Conservation (phyloP, 352 stramenopile species). For the Phytophthora capsici region DNA sequence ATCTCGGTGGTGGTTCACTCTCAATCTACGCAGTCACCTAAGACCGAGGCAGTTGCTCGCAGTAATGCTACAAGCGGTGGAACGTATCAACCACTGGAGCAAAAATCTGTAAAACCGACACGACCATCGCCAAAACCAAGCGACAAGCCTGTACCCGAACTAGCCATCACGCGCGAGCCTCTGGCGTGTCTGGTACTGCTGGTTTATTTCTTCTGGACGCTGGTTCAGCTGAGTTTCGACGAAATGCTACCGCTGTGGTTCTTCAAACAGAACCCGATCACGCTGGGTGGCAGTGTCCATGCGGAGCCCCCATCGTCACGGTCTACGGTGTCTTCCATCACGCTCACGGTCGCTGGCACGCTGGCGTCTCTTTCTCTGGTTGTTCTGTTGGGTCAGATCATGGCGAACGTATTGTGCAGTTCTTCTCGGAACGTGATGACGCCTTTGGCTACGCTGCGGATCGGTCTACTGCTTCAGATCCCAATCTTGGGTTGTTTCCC, state of each 20-base stretch:
- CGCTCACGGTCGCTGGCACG: conserved; percentile 59
- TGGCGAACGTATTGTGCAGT: conserved; percentile 58
- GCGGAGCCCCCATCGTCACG: conserved; percentile 40
- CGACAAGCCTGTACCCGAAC: conserved; percentile 41
- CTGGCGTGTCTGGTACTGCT: conserved; percentile 70
- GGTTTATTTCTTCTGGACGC: conserved; percentile 75
- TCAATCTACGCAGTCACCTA: conserved; percentile 37
- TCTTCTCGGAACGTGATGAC: conserved; percentile 69
- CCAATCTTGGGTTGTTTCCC: conserved; percentile 73
- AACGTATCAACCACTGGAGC: conserved; percentile 40
- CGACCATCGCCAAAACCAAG: conserved; percentile 21
- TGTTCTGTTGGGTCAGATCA: conserved; percentile 60
- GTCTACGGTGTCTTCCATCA: conserved; percentile 60
- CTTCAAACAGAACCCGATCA: conserved; percentile 69
- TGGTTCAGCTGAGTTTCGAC: conserved; percentile 81
- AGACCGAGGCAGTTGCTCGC: conserved; percentile 52
- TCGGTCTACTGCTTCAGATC: conserved; percentile 82
- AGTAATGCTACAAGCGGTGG: conserved; percentile 18
- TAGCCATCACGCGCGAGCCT: conserved; percentile 72
- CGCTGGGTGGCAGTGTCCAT: conserved; percentile 46
- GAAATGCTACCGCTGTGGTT: conserved; percentile 84
- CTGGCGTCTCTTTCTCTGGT: conserved; percentile 58
- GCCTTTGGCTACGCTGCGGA: conserved; percentile 72
- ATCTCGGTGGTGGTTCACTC: conserved; percentile 83
- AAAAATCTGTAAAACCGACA: conserved; percentile 28